Evolutionary conservation across 2,329 filamentous ascomycete genomes (phyloP), one percentile per base, ranked within the genome.

Genomic region (Juglanconis oblonga): DNA sequence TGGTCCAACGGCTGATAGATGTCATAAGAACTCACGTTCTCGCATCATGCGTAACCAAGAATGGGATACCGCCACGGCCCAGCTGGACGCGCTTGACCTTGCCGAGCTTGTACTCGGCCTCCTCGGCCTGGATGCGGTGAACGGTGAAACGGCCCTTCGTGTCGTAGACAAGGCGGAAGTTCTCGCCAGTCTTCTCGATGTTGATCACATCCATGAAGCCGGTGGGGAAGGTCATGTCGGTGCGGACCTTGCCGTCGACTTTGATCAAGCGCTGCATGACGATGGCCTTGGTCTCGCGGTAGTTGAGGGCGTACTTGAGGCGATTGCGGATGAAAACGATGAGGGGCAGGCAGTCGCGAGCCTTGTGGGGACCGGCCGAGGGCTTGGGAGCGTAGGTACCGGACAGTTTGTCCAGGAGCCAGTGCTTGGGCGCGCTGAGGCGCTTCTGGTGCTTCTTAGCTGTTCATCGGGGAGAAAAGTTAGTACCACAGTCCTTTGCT

Each of bases 1-100:
- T 96, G 92, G 91, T 94, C 92, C 94, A 97, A 97, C 94, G 94
- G 89, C 94, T 97, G 94, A 97, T 93, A 95, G 93, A 97, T 92
- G 90, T 90, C 83, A 86, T 83, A 87, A 89, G 87, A 90, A 98
- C 94, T 97, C 86, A 99, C 94, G 95, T 99, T 92, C 95, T 90
- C 84, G 95, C 95, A 95, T 99, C 95, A 91, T 99, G 95, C 93
- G 95, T 99, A 91, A 99, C 95, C 92, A 98, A 97, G 93, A 97
- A 99, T 96, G 95, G 95, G 89, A 99, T 96, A 86, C 93, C 95
- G 83, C 95, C 96, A 83, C 92, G 94, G 86, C 95, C 95, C 74
- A 99, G 88, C 87, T 99, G 95, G 67, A 99, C 95, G 76, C 94
- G 90, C 91, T 97, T 97, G 85, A 99, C 95, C 88, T 98, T 99